phyloP scores from a whole-genome alignment of 768 basidiomycete genomes.

The Lyophyllum shimeji region DNA sequence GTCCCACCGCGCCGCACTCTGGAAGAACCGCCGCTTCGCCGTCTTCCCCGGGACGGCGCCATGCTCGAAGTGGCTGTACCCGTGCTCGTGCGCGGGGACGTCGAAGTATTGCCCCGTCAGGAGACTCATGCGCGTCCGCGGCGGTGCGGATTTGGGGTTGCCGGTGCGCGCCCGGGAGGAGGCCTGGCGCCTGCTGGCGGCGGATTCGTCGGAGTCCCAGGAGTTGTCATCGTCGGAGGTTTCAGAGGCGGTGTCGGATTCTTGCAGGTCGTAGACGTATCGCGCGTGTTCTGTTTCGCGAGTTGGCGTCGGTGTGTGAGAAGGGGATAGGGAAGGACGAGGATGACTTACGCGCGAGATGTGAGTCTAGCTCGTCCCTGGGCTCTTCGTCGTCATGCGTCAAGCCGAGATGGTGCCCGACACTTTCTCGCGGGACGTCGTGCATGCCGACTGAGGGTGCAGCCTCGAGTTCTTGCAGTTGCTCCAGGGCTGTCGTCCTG shows the following conservation, averaged over 20 bases:
- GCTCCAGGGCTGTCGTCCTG: slow-evolving; percentile 39
- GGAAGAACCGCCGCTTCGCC: slow-evolving; percentile 60
- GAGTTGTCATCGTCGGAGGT: slow-evolving; percentile 46
- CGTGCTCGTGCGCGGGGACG: slow-evolving; percentile 43
- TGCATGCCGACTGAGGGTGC: slow-evolving; percentile 90
- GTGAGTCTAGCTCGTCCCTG: slow-evolving; percentile 65
- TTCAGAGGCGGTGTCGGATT: slow-evolving; percentile 43
- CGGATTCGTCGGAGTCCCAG: slow-evolving; percentile 38
- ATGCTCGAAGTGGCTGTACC: slow-evolving; percentile 41
- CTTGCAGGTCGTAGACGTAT: slow-evolving; percentile 61
- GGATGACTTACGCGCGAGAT: slow-evolving; percentile 61
- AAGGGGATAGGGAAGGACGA: not conserved
- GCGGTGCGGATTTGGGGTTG: slow-evolving; percentile 18
- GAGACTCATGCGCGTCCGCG: slow-evolving; percentile 66
- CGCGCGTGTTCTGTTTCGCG: slow-evolving; percentile 57
- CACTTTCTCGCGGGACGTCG: slow-evolving; percentile 70
- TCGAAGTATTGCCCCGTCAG: slow-evolving; percentile 62
- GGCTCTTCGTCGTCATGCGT: slow-evolving; percentile 46
- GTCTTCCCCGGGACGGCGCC: slow-evolving; percentile 36
- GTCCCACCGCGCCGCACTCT: slow-evolving; percentile 41
- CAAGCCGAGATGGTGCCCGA: slow-evolving; percentile 64
- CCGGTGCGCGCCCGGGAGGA: slow-evolving; percentile 25
- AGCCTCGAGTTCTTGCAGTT: slow-evolving; percentile 36
- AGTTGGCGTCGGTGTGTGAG: not conserved
- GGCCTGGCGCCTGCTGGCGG: slow-evolving; percentile 14